Evolutionary conservation across 176 grass and related monocot species (phyloP), one percentile per base, ranked within the genome.

Genomic region (Lolium perenne): DNA sequence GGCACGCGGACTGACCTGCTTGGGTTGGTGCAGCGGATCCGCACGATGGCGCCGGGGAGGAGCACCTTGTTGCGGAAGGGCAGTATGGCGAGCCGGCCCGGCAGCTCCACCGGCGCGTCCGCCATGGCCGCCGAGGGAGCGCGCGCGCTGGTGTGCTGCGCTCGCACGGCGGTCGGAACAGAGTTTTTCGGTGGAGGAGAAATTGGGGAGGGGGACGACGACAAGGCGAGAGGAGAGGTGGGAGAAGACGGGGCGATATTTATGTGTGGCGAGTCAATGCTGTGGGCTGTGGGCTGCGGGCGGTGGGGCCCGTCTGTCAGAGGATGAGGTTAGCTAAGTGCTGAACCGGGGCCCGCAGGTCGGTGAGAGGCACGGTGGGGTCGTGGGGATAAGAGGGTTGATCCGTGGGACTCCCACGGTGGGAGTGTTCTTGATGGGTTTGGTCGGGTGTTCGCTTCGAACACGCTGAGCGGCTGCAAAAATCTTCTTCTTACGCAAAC

Each of bases 1-100:
- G 21, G 7, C 10, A 29, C 26, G 26, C 26, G 26, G 0, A 21
- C 85, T 77, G 43, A 99, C 97, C 97, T 99, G 85, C 90, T 96
- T 73, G 97, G 94, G 54, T 90, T 94, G 80, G 97, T 99, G 89
- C 97, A 99, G 51, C 89, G 92, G 87, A 99, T 99, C 91, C 94
- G 90, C 63, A 97, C 88, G 87, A 99, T 94, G 86, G 97, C 94
- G 50, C 97, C 97, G 11, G 92, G 94, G 49, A 99, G 82, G 61
- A 99, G 92, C 69, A 99, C 94, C 84, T 96, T 96, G 87, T 99
- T 99, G 75, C 92, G 87, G 94, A 99, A 99, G 10, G 94, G 92
- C 56, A 99, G 92, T 81, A 99, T 97, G 46, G 94, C 97, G 53
- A 97, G 92, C 74, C 94, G 89, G 43, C 94, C 80, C 16, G 94